phyloP scores from a whole-genome alignment of 257 asterid genomes.

The Nicotiana paniculata region DNA sequence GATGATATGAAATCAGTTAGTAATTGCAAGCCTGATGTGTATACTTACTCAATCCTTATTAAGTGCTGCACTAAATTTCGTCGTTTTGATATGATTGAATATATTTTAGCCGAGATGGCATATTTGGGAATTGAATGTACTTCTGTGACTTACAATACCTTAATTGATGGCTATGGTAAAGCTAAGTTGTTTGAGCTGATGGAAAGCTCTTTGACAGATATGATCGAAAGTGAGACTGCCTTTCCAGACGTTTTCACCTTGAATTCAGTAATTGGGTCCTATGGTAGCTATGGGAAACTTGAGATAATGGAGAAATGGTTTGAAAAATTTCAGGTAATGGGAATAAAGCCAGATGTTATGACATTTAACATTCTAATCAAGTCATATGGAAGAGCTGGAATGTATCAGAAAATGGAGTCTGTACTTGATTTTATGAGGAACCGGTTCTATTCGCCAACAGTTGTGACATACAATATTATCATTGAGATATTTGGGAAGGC shows the following conservation, averaged over 20 bases:
- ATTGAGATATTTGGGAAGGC: constrained; percentile 79
- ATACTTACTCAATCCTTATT: constrained; percentile 69
- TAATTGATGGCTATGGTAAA: constrained; percentile 88
- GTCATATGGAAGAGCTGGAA: constrained; percentile 56
- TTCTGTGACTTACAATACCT: constrained; percentile 53
- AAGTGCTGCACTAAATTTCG: constrained; percentile 53
- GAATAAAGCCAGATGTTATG: constrained; percentile 63
- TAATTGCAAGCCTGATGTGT: constrained; percentile 71
- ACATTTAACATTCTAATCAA: constrained; percentile 67
- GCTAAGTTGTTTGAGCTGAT: constrained; percentile 53
- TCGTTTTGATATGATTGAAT: constrained; percentile 46
- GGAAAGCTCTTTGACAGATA: constrained; percentile 56
- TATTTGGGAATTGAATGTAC: constrained; percentile 51
- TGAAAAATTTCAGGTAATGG: constrained; percentile 81
- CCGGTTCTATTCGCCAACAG: constrained; percentile 67
- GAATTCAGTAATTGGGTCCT: constrained; percentile 74
- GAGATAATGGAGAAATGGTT: constrained; percentile 85
- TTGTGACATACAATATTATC: constrained; percentile 63
- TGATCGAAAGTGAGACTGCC: constrained; percentile 56
- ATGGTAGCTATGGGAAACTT: constrained; percentile 57
- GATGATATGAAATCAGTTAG: constrained; percentile 53
- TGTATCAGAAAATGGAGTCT: constrained; percentile 55
- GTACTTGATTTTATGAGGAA: constrained; percentile 69
- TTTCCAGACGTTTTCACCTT: constrained; percentile 70
- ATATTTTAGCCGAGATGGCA: constrained; percentile 56